A percentile compares a stretch with the other conserved stretches of the same genome.
Evolutionary conservation across 345 rosid genomes (phyloP).

Genomic region (Eucalyptus guilfoylei): DNA sequence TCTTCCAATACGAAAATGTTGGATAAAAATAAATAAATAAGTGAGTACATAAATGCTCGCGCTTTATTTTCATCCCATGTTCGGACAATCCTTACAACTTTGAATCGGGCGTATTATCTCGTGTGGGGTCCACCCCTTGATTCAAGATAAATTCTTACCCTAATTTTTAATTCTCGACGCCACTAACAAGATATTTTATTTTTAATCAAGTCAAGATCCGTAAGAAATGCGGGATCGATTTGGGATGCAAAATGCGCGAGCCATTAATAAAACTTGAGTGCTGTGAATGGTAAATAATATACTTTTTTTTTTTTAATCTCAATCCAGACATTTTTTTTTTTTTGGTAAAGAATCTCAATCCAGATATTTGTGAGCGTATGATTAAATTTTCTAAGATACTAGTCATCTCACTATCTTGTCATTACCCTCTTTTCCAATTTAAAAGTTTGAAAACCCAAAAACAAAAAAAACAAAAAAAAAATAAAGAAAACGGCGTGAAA

Average conservation of each 20-base stretch:
- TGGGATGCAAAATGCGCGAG: not conserved
- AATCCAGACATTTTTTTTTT: not conserved
- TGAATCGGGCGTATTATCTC: not conserved
- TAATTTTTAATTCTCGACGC: fast-evolving
- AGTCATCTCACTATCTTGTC: not conserved
- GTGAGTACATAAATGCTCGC: not conserved
- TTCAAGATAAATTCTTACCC: not conserved
- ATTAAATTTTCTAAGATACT: not conserved
- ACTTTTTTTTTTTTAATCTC: not conserved
- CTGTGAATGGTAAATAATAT: not conserved
- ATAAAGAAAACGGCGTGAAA: not conserved
- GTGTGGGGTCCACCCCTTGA: not conserved
- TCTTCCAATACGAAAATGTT: not conserved
- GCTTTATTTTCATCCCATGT: not conserved
- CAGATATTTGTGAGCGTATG: not conserved
- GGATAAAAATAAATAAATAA: not conserved
- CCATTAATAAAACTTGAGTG: not conserved
- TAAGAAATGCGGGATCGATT: not conserved
- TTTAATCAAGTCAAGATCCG: not conserved
- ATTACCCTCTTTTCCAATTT: not conserved
- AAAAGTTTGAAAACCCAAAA: not conserved
- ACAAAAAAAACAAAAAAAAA: not conserved
- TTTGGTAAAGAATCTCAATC: not conserved
- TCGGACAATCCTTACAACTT: too few species aligned
- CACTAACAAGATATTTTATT: not conserved